phyloP scores from a whole-genome alignment of 768 basidiomycete genomes.

The Suillus bovinus region DNA sequence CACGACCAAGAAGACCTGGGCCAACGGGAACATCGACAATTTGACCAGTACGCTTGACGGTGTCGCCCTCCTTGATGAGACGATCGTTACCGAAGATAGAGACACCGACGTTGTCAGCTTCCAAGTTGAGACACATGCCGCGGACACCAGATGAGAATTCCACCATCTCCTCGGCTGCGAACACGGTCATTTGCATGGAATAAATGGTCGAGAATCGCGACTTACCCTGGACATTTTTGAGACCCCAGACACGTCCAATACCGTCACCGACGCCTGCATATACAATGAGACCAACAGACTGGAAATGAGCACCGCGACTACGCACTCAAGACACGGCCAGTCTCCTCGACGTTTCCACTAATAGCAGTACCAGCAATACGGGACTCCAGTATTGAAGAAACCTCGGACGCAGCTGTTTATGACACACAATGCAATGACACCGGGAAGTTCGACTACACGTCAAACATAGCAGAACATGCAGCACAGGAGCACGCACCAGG shows the following conservation, averaged over 20 bases:
- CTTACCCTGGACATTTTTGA: conserved; percentile 95
- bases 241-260: conserved; percentile 99
- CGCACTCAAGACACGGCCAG: conserved; percentile 97
- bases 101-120: conserved; percentile 99
- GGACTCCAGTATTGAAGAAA: conserved; percentile 98
- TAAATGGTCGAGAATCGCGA: conserved; percentile 9
- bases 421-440: conserved; percentile 31
- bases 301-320: conserved; percentile 18
- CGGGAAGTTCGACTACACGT: conserved; percentile 14
- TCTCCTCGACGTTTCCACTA: conserved; percentile 97
- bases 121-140: conserved; percentile 99
- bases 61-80: conserved; percentile 99
- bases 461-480: conserved; percentile 13
- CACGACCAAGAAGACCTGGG: conserved; percentile 95
- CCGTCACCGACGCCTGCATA: conserved; percentile 94
- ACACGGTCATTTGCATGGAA: background rate
- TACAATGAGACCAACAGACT: conserved; percentile 13
- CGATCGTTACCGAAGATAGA: conserved; percentile 99
- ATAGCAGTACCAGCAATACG: conserved; percentile 92
- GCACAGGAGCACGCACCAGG: conserved; percentile 64
- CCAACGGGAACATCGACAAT: conserved; percentile 99
- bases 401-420: conserved; percentile 90
- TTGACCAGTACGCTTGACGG: conserved; percentile 99
- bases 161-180: conserved; percentile 98
- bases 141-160: conserved; percentile 99